Conservation (phyloP, 179 eudicot genomes). For the Heliamphora pulchella region DNA sequence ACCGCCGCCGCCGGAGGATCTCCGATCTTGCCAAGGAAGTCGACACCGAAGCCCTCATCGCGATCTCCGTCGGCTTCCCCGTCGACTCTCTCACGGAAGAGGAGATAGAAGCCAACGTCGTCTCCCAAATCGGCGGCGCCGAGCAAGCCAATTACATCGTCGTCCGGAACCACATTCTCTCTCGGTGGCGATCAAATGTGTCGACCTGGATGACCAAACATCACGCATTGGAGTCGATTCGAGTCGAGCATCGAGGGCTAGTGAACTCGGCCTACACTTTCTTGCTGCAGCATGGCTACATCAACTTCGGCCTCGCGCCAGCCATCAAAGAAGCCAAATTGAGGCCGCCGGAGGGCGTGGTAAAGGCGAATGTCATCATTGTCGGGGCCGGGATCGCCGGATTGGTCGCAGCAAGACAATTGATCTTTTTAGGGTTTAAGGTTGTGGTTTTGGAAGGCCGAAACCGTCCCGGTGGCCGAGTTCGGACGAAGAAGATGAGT, state of each 20-base stretch:
- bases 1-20: constrained; percentile 44
- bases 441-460: constrained; percentile 82
- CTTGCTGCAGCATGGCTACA: constrained; percentile 66
- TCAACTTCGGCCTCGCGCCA: constrained; percentile 77
- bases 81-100: constrained; percentile 81
- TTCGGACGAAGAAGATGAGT: constrained; percentile 53
- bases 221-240: constrained; percentile 37
- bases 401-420: constrained; percentile 69
- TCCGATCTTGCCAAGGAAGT: constrained; percentile 42
- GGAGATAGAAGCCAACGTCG: constrained; percentile 63
- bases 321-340: constrained; percentile 31
- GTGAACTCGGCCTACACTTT: constrained; percentile 57
- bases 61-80: constrained; percentile 92
- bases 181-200: constrained; percentile 78
- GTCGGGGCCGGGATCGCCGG: constrained; percentile 90
- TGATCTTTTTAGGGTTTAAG: constrained; percentile 66
- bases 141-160: constrained; percentile 61
- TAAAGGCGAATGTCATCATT: constrained; percentile 41
- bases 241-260: constrained; percentile 42
- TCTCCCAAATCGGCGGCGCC: constrained; percentile 39
- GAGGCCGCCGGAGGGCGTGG: constrained; percentile 16
- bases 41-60: constrained; percentile 70
- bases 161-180: constrained; percentile 70
- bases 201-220: constrained; percentile 39
- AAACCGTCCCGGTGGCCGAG: constrained; percentile 76